Conservation (phyloP, 2,329 filamentous ascomycete species). For the Salinomyces thailandicus region DNA sequence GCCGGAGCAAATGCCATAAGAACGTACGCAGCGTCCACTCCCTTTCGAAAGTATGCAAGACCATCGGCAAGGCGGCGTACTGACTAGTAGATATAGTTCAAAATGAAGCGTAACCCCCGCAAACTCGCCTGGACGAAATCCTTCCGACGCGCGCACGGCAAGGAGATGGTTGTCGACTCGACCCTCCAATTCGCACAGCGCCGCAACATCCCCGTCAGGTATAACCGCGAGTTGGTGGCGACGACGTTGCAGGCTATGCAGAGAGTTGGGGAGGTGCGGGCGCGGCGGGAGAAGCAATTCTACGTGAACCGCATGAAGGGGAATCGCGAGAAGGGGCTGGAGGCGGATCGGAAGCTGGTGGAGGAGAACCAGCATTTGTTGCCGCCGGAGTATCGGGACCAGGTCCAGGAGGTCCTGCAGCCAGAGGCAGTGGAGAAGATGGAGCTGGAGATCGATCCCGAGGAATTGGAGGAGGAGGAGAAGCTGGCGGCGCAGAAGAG, state of each 20-base stretch:
- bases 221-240: conserved; percentile 83
- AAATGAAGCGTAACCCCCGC: conserved; percentile 96
- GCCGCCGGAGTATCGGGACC: conserved; percentile 44
- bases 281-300: conserved; percentile 76
- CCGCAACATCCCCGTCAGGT: conserved; percentile 88
- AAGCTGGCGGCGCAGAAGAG: conserved; percentile 26
- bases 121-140: conserved; percentile 97
- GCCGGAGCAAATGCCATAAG: conserved; percentile 58
- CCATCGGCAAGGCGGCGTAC: too few relatives aligned
- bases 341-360: conserved; percentile 75
- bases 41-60: too few relatives aligned
- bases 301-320: conserved; percentile 90
- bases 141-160: conserved; percentile 74
- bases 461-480: conserved; percentile 29
- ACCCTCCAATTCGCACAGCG: conserved; percentile 86
- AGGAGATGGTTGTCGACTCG: conserved; percentile 80
- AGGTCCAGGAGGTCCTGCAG: conserved; percentile 42
- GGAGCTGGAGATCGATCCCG: conserved; percentile 27
- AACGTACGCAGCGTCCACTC: conserved; percentile 27
- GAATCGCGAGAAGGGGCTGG: conserved; percentile 72
- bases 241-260: conserved; percentile 89
- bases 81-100: too few relatives aligned
- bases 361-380: conserved; percentile 87
- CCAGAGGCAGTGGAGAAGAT: conserved; percentile 49
- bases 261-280: conserved; percentile 74